Evolutionary conservation across 1,284 basidiomycete species (phyloP), one percentile per base, ranked within the genome.

Genomic region (Leccinum insolens): DNA sequence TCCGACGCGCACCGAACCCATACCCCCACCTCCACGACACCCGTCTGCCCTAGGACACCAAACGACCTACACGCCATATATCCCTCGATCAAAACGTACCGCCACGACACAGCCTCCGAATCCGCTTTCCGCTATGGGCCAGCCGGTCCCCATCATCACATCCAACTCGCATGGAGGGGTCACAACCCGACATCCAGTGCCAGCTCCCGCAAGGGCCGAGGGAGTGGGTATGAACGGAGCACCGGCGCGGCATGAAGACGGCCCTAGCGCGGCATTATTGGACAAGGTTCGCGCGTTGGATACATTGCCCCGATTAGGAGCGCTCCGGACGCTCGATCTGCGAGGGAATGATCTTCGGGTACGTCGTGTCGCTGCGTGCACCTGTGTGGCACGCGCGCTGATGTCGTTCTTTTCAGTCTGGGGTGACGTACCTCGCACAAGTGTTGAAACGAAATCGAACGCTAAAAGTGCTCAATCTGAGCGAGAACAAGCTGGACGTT

Each of bases 391-490:
- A 6, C 5, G 11, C 11, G 11, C 17, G 49, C 58, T 60, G 58
- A 60, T 14, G 25, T 55, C 11, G 20, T 28, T 11, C 4, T 34
- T 25, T 59, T 15, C 17, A 72, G 93, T 87, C 80, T 64, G 96
- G 96, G 0, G 91, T 98, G 28, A 89, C 88, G 0, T 98, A 98
- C 78, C 88, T 99, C 55, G 93, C 95, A 0, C 96, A 98, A 80
- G 96, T 98, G 0, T 82, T 99, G 69, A 99, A 98, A 78, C 90
- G 96, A 57, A 99, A 99, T 79, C 85, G 96, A 37, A 99, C 97
- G 1, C 83, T 99, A 49, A 97, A 96, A 78, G 92, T 98, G 14
- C 85, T 98, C 39, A 99, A 98, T 77, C 80, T 99, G 61, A 92
- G 93, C 75, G 96, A 99, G 76, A 99, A 99, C 80, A 94, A 92